Evolutionary conservation across 2,329 filamentous ascomycete species (phyloP), one percentile per base, ranked within the genome.

Genomic region (Epichloe baconii): DNA sequence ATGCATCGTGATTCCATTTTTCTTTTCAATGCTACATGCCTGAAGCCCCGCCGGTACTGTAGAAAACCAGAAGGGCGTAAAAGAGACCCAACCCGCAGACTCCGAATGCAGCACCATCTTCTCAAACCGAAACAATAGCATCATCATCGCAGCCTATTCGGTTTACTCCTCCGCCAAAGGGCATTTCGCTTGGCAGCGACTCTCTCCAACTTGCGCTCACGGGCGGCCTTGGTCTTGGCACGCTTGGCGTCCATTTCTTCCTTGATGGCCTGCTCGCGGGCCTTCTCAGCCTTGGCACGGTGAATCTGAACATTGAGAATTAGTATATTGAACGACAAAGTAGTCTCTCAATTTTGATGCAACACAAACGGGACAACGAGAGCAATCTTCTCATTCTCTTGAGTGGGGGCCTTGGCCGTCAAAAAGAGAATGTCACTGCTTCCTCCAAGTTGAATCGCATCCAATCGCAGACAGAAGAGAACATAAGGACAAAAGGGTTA

Each of bases 211-310:
- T 93, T 93, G 80, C 93, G 86, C 86, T 97, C 93, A 78, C 93
- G 89, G 67, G 93, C 93, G 71, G 93, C 93, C 90, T 96, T 97
- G 84, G 89, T 97, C 89, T 95, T 96, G 74, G 89, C 88, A 79
- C 93, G 89, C 85, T 95, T 97, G 80, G 87, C 88, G 73, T 97
- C 93, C 93, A 98, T 98, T 81, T 97, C 90, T 73, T 97, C 90
- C 86, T 95, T 91, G 75, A 98, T 83, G 69, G 83, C 76, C 77
- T 83, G 83, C 86, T 97, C 93, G 75, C 93, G 93, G 62, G 83
- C 82, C 81, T 95, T 94, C 88, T 98, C 93, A 67, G 93, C 93
- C 88, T 98, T 98, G 79, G 93, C 93, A 77, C 90, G 94, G 87
- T 98, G 93, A 73, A 98, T 97, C 93, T 98, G 68, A 3, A 40